Evolutionary conservation across 1,139 yeast species (phyloP), one percentile per base, ranked within the genome.

Genomic region (Wickerhamiella pararugosa): DNA sequence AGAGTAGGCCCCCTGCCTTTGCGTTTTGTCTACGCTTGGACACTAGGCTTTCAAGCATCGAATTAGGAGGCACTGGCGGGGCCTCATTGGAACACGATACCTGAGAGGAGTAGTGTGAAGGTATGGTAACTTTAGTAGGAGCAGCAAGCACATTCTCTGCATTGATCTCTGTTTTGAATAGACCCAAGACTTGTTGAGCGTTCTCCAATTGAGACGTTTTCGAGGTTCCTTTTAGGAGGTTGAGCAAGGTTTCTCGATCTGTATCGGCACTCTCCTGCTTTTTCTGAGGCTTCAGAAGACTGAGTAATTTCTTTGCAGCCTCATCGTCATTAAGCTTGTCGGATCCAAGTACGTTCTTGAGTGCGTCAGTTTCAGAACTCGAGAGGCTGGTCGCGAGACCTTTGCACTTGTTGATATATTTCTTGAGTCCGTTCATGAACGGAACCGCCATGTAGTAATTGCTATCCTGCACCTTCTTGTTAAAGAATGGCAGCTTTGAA

Each of bases 401-500:
- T 44, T 52, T 53, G 36, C 54, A 54, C 45, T 47, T 48, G 35
- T 57, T 49, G 44, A 59, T 56, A 46, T 56, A 58, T 43, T 53
- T 51, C 30, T 53, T 50, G 31, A 61, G 52, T 3, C 58, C 59
- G 6, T 53, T 47, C 56, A 60, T 53, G 45, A 63, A 63, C 29
- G 66, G 66, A 1, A 65, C 62, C 8, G 64, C 65, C 60, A 60
- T 52, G 51, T 57, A 61, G 43, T 55, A 64, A 6, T 36, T 33
- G 39, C 25, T 37, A 32, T 40, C 39, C 28, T 42, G 37, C 29
- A 47, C 25, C 29, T 49, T 51, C 32, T 49, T 46, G 25, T 57
- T 52, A 49, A 47, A 62, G 62, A 57, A 70, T 61, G 57, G 72
- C 62, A 44, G 65, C 52, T 47, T 57, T 43, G 66, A 71, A 43